Base-by-base conservation (phyloP, 192 early-diverging fungal genomes). In the Coemansia sp. region DNA sequence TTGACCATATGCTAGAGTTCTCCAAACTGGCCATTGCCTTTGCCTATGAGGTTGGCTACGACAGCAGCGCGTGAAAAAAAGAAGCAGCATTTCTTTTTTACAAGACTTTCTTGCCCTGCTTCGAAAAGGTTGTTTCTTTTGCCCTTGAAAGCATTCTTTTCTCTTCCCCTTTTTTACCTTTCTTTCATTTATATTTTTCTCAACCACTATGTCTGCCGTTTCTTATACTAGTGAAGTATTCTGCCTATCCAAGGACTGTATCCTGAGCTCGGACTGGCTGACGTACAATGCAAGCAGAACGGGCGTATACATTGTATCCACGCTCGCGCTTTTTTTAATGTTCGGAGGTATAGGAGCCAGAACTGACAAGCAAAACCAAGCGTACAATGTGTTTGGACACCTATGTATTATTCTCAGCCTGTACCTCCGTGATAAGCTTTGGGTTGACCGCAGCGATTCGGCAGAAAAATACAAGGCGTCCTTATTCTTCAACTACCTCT, bases 1-100 rank as follows among this genome's bases (percentile, higher is more conserved):
- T 92, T 77, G 77, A 85, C 39, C 96, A 98, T 70, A 91, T 95
- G 86, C 84, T 83, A 11, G 88, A 95, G 72, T 97, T 95, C 64
- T 84, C 90, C 21, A 90, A 92, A 80, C 80, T 91, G 44, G 85
- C 86, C 19, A 74, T 94, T 37, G 90, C 85, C 10, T 98, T 92
- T 82, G 93, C 88, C 10, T 85, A 94, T 32, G 96, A 98, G 68
- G 79, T 91, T 4, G 85, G 76, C 11, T 67, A 79, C 22, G 50
- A 55, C 42, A 35, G 41, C 52, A 19, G 14, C 29, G 3, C 27
- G 46, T 24, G 38, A 12, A 3, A 50, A 27, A 11, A 27, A 50
- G 12, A 15, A 11, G 3, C 3, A 0, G 11, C 7, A 0, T 56
- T 36, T 37, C 27, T 53, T 12, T 6, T 0, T 34, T 21, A 56